Percentiles rank a stretch among this genome's conserved stretches.
Conservation (phyloP, 305 asterid genomes). For the Fraxinus floribunda region DNA sequence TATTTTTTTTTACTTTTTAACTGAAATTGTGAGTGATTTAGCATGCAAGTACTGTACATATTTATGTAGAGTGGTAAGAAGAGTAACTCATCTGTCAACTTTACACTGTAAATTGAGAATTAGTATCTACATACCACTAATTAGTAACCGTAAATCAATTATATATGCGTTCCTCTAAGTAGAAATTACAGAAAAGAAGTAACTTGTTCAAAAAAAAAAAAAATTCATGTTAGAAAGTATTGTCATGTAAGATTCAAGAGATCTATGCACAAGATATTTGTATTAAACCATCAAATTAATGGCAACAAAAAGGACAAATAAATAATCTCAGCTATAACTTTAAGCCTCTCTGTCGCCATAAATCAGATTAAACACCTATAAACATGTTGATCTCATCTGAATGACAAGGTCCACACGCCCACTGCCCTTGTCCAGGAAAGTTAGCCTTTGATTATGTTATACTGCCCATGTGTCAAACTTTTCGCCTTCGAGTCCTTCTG, state of each 20-base stretch:
- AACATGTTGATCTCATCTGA: neutral
- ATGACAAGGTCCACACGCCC: neutral
- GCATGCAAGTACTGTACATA: neutral
- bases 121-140: neutral
- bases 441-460: neutral
- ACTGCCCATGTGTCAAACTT: slow-evolving; percentile 13
- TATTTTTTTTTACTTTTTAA: neutral
- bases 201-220: neutral
- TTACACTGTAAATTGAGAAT: neutral
- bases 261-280: neutral
- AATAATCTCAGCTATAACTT: neutral
- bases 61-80: neutral
- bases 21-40: neutral
- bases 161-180: neutral
- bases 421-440: neutral
- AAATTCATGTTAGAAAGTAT: neutral
- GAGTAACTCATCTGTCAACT: neutral
- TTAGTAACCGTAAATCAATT: neutral
- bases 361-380: neutral
- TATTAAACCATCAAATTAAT: neutral
- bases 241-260: neutral
- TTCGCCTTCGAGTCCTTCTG: slow-evolving; percentile 34
- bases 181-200: neutral
- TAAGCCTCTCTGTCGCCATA: neutral
- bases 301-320: neutral